phyloP scores from a whole-genome alignment of 805 yeast species.

The Maudiozyma pseudohumilis region DNA sequence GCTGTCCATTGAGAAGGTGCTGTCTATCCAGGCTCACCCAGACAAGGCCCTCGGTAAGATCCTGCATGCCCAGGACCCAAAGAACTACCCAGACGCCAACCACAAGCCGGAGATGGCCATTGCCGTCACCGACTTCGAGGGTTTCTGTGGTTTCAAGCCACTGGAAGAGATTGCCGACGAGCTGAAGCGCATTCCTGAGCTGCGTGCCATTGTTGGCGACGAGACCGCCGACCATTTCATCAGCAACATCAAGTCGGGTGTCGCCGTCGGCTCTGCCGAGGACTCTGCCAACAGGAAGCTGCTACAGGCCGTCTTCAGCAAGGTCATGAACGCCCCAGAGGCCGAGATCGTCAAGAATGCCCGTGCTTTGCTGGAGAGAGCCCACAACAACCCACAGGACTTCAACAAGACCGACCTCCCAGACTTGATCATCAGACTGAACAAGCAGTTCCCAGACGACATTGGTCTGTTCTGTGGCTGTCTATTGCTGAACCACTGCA shows the following conservation, averaged over 20 bases:
- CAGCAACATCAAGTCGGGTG: constrained; percentile 36
- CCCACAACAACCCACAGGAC: constrained; percentile 46
- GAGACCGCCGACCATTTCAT: constrained; percentile 47
- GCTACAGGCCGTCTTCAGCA: constrained; percentile 66
- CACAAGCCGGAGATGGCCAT: constrained; percentile 99
- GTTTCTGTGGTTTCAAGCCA: constrained; percentile 97
- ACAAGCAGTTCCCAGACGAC: constrained; percentile 86
- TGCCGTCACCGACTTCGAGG: constrained; percentile 92
- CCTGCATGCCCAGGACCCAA: constrained; percentile 75
- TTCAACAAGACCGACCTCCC: constrained; percentile 51
- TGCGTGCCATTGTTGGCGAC: constrained; percentile 57
- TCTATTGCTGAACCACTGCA: constrained; percentile 80
- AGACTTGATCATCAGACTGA: constrained; percentile 61
- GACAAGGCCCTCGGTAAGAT: constrained; percentile 75
- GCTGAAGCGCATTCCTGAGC: constrained; percentile 67
- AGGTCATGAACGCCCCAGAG: constrained; percentile 77
- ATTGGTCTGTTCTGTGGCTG: constrained; percentile 96
- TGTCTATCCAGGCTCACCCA: constrained; percentile 96
- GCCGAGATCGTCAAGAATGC: constrained; percentile 48
- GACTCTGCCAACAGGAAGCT: constrained; percentile 52
- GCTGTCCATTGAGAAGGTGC: constrained; percentile 81
- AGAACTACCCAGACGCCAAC: constrained; percentile 93
- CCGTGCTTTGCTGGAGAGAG: constrained; percentile 53
- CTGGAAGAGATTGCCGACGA: constrained; percentile 63
- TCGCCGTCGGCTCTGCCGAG: constrained; percentile 39